A percentile compares a stretch with the other conserved stretches of the same genome.
phyloP scores from a whole-genome alignment of 2,329 filamentous ascomycete species.

The Ophiocordyceps unilateralis region DNA sequence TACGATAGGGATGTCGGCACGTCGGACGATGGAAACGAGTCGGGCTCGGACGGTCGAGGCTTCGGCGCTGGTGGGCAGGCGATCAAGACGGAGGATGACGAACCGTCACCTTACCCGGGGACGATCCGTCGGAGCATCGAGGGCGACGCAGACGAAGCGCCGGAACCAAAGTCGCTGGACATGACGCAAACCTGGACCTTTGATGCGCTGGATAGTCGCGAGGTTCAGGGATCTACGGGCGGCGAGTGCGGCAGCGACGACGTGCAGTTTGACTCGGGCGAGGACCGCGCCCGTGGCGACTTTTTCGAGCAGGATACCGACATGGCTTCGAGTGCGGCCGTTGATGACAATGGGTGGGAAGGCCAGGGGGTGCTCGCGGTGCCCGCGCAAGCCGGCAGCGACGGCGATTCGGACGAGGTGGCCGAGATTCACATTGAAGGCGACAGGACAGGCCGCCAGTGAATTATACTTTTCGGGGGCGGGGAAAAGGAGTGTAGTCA shows the following conservation, averaged over 20 bases:
- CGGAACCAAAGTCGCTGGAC: slow-evolving; percentile 13
- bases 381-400: slow-evolving; percentile 16
- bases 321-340: slow-evolving; percentile 9
- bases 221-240: slow-evolving; percentile 13
- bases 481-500: neutral
- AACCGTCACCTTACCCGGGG: slow-evolving; percentile 15
- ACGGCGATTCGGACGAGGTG: slow-evolving; percentile 25
- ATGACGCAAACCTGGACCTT: slow-evolving; percentile 30
- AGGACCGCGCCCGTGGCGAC: slow-evolving; percentile 12
- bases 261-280: slow-evolving; percentile 22
- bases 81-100: slow-evolving; percentile 11
- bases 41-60: slow-evolving; percentile 60
- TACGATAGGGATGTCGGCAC: slow-evolving; percentile 37
- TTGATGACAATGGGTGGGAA: slow-evolving; percentile 12
- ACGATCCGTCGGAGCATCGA: slow-evolving; percentile 26
- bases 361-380: slow-evolving; percentile 21
- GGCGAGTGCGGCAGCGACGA: slow-evolving; percentile 25
- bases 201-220: slow-evolving; percentile 15
- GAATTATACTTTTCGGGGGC: neutral
- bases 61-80: slow-evolving; percentile 18
- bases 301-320: slow-evolving; percentile 13
- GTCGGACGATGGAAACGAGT: slow-evolving; percentile 24
- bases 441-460: slow-evolving; percentile 1
- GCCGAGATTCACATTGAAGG: slow-evolving; percentile 32
- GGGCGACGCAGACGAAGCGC: slow-evolving; percentile 26